Evolutionary conservation across 2,329 filamentous ascomycete genomes (phyloP).

Genomic region (Ceratocystis destructans): DNA sequence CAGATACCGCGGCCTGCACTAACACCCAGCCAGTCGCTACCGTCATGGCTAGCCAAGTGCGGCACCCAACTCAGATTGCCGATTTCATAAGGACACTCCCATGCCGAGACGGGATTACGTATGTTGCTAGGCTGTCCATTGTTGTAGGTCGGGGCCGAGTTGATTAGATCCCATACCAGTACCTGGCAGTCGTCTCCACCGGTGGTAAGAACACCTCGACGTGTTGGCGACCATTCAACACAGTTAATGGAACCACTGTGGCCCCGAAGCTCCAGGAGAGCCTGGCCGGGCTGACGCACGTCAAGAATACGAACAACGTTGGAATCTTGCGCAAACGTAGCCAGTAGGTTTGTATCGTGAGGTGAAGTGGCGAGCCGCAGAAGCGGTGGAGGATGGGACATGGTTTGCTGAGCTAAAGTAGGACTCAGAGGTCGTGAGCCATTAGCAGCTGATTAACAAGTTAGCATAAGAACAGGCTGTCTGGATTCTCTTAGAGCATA

Average conservation of each 20-base stretch:
- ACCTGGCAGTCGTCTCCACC: constrained; percentile 88
- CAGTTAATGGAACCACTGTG: constrained; percentile 78
- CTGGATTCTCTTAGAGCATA: neutral
- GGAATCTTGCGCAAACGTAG: constrained; percentile 93
- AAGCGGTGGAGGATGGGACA: constrained; percentile 62
- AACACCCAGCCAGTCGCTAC: constrained; percentile 72
- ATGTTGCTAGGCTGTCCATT: constrained; percentile 45
- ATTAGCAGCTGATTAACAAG: constrained; percentile 33
- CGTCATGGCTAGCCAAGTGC: constrained; percentile 51
- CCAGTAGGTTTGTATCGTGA: constrained; percentile 85
- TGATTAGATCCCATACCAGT: constrained; percentile 85
- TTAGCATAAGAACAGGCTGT: constrained; percentile 1
- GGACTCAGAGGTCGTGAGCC: constrained; percentile 52
- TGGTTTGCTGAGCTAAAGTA: constrained; percentile 61
- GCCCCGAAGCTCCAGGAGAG: constrained; percentile 80
- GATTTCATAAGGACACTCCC: constrained; percentile 79
- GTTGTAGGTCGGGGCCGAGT: constrained; percentile 37
- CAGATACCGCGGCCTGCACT: constrained; percentile 69
- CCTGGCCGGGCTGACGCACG: constrained; percentile 89
- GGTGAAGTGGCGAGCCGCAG: constrained; percentile 78
- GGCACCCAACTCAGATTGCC: constrained; percentile 78
- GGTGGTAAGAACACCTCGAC: constrained; percentile 77
- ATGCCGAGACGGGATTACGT: constrained; percentile 58
- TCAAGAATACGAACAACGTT: constrained; percentile 88
- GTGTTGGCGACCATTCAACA: constrained; percentile 85